Base-by-base conservation (phyloP, 2,329 filamentous ascomycete species). In the Ceratocystis cubensis region DNA sequence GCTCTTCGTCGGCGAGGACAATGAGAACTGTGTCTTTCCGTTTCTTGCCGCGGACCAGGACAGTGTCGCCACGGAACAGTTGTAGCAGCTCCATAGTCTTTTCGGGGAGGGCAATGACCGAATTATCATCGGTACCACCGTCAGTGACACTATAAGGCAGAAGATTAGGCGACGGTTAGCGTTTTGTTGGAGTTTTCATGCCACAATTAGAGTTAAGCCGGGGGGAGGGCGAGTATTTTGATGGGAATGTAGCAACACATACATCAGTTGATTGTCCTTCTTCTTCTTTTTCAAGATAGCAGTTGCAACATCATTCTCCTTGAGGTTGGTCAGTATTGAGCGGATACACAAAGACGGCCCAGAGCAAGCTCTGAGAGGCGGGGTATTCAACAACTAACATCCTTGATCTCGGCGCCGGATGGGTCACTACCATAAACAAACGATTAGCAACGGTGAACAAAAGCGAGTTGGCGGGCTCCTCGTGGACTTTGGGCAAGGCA, bases 201-300 rank as follows among this genome's bases (percentile, higher is more conserved):
- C 10, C 37, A 41, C 13, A 15, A 15, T 15, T 20, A 44, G 25
- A 7, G 28, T 59, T 30, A n/a, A 0, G 8, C 30, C 15, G 8
- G 44, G 5, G 13, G 25, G 8, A 13, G 17, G 2, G 2, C 13
- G 53, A 4, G 53, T 33, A 33, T 41, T 13, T 41, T 41, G 37
- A 41, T 15, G 13, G 10, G 37, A 4, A 4, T 41, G 56, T 20
- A 37, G 28, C 5, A 28, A 37, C 72, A 77, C 87, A 77, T 82
- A 96, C 91, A 99, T 96, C 77, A 99, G 80, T 75, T 93, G 95
- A 80, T 99, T 99, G 73, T 92, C 92, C 90, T 99, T 99, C 92
- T 99, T 99, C 88, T 99, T 99, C 85, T 97, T 97, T 83, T 96
- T 97, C 74, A 99, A 85, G 73, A 99, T 99, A 72, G 94, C 94